Base-by-base conservation (phyloP, 805 yeast species). In the Metschnikowia henanensis region DNA sequence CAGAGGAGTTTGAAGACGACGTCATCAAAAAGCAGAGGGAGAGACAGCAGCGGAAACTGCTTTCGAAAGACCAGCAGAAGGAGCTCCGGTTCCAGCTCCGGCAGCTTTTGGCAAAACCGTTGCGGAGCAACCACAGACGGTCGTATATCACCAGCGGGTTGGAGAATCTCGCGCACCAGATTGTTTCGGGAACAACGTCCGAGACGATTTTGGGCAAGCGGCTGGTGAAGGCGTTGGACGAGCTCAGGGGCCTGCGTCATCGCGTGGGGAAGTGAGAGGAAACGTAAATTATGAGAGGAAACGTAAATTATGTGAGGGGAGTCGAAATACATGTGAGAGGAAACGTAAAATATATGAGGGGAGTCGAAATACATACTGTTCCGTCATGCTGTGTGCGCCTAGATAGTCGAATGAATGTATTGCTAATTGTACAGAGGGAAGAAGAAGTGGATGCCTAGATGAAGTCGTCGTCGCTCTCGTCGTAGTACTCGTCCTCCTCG, bases 91-190 rank as follows among this genome's bases (percentile, higher is more conserved):
- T 65, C 46, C 77, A 84, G 55, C 67, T 89, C 50, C 76, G 70
- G 39, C 71, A 70, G 32, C 61, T 83, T 32, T 63, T 89, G 39
- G 59, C 63, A 4, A 62, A 62, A 25, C 81, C 83, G n/a, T 62
- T 84, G 28, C 74, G 88, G 59, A 81, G 79, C 59, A 79, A 80
- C 55, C 66, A 76, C 51, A 72, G 95, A 66, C 75, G 83, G 54
- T 82, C 84, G 30, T 89, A 88, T 61, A 67, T 88, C 47, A 87
- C 95, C 18, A 85, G 90, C 60, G 96, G 96, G 0, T 64, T 83
- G 37, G 73, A 76, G 36, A 88, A 87, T 58, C 66, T 88, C 53
- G 96, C 96, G 1, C 91, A 87, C 58, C 73, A 83, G 58, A 70
- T 91, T 55, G 75, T 84, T 6, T 76, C 80, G 43, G 87, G 87